Base-by-base conservation (phyloP, 1,284 basidiomycete species). In the Chondrostereum purpureum region DNA sequence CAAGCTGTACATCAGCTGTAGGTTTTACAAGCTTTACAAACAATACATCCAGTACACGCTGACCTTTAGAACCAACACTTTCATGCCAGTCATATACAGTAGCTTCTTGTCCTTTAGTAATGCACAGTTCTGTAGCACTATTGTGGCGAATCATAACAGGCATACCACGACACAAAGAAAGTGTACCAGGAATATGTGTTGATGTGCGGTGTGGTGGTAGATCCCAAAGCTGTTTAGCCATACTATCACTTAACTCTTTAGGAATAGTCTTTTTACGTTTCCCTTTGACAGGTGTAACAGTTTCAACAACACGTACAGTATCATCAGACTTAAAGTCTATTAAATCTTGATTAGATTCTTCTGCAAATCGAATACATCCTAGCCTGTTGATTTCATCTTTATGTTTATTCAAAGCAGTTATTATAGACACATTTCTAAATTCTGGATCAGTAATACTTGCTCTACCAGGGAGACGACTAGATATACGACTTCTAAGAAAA, bases 371-470 rank as follows among this genome's bases (percentile, higher is more conserved):
- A 12, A 52, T n/a, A n/a, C n/a, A n/a, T n/a, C n/a, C n/a, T n/a
- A n/a, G n/a, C n/a, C n/a, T n/a, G n/a, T n/a, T n/a, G n/a, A n/a
- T n/a, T n/a, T n/a, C n/a, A n/a, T n/a, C n/a, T n/a, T n/a, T n/a
- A n/a, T n/a, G n/a, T n/a, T 10, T 20, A 55, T 69, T 66, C 8
- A 40, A 47, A 1, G 51, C 42, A 16, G 63, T 64, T n/a, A 69
- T 68, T 2, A 67, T 55, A 12, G 66, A 60, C 4, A 63, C 58
- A 57, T 66, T 50, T 24, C 56, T 42, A 42, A 66, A 67, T 2
- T 55, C 42, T 20, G 49, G 45, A 42, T 58, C 42, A 34, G 44
- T 34, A 4, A 62, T 18, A 11, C 43, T 11, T 4, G 27, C 39
- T 14, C n/a, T n/a, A 10, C 37, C 20, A 46, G 14, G 36, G 4